phyloP scores from a whole-genome alignment of 805 yeast genomes.

The Barnettozyma californica region DNA sequence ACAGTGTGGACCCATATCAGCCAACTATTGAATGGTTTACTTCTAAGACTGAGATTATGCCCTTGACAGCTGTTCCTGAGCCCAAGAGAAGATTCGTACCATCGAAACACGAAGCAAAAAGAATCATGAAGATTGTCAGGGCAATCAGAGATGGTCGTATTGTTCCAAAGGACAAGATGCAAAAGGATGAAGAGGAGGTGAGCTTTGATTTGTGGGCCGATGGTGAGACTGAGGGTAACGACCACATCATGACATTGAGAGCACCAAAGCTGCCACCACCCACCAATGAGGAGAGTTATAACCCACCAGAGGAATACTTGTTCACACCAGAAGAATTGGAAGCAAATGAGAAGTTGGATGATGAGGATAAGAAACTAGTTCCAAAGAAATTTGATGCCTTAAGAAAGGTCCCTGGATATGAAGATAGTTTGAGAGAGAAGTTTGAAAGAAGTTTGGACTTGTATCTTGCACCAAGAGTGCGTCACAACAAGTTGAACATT shows the following conservation, averaged over 20 bases:
- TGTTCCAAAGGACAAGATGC: slow-evolving; percentile 60
- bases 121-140: slow-evolving; percentile 91
- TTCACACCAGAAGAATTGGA: slow-evolving; percentile 70
- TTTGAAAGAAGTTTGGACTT: slow-evolving; percentile 93
- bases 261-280: slow-evolving; percentile 98
- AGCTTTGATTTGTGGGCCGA: slow-evolving; percentile 86
- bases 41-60: slow-evolving; percentile 77
- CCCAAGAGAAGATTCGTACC: slow-evolving; percentile 97
- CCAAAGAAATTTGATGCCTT: slow-evolving; percentile 80
- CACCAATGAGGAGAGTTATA: slow-evolving; percentile 91
- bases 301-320: slow-evolving; percentile 95
- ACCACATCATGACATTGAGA: slow-evolving; percentile 85
- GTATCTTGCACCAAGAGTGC: slow-evolving; percentile 93
- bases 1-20: slow-evolving; percentile 78
- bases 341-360: slow-evolving; percentile 73
- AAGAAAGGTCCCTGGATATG: slow-evolving; percentile 92
- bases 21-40: slow-evolving; percentile 97
- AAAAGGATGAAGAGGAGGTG: slow-evolving; percentile 43
- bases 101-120: slow-evolving; percentile 92
- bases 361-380: slow-evolving; percentile 63
- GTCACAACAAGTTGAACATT: slow-evolving; percentile 82
- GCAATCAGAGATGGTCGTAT: slow-evolving; percentile 97
- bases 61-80: slow-evolving; percentile 89
- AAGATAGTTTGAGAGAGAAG: slow-evolving; percentile 77
- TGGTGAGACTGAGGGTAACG: slow-evolving; percentile 51